These are phyloP conservation scores for Mesembryanthemum crystallinum DNA, from an alignment of 148 eudicot genomes.

Conservation along the genomic window DNA sequence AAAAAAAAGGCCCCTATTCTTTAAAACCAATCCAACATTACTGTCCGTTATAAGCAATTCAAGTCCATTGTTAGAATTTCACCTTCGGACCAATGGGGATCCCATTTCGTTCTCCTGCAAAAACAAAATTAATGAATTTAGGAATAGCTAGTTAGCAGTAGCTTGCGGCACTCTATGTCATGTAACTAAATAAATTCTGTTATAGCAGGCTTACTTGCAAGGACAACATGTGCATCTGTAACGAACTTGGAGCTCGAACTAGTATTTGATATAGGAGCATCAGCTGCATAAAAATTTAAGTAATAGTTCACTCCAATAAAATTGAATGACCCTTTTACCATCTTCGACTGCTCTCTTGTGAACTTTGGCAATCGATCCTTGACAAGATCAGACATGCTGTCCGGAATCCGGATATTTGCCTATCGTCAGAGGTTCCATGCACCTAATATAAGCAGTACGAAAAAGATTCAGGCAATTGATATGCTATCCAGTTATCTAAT, in stretches of 20 bases:
- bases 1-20: too few species aligned
- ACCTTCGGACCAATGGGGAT: slow-evolving; percentile 32
- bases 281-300: slow-evolving; percentile 26
- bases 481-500: background rate
- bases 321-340: slow-evolving; percentile 36
- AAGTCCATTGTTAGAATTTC: background rate
- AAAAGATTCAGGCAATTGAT: background rate
- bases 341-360: slow-evolving; percentile 25
- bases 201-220: slow-evolving; percentile 26
- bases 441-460: slow-evolving; percentile 20
- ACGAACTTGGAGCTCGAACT: slow-evolving; percentile 24
- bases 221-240: slow-evolving; percentile 24
- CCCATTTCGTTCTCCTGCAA: slow-evolving; percentile 27
- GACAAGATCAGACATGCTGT: slow-evolving; percentile 24
- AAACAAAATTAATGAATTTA: background rate
- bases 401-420: slow-evolving; percentile 37
- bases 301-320: slow-evolving; percentile 42
- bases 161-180: too few species aligned
- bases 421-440: slow-evolving; percentile 35
- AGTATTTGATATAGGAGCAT: slow-evolving; percentile 6
- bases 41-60: too few species aligned
- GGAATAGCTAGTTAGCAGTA: background rate
- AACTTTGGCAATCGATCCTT: slow-evolving; percentile 33
- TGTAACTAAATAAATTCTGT: too few species aligned
- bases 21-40: background rate